phyloP scores from a whole-genome alignment of 257 asterid genomes.

The Coffea eugenioides region DNA sequence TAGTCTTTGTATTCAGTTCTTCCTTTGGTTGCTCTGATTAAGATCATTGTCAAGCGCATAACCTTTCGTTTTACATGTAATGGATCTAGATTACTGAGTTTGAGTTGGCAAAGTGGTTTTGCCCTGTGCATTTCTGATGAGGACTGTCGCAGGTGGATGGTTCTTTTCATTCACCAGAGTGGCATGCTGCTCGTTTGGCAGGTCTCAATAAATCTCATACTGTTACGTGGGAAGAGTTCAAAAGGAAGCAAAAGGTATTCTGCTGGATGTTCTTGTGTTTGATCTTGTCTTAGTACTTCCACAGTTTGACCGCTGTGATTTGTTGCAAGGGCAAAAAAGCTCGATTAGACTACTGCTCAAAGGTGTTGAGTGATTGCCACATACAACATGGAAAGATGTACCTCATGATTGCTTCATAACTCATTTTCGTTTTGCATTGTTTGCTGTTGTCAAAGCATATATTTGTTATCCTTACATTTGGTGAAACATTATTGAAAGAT shows the following conservation, averaged over 20 bases:
- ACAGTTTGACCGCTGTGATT: neutral
- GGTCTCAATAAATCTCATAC: slow-evolving; percentile 96
- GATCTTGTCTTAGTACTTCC: neutral
- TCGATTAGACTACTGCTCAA: neutral
- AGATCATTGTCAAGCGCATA: neutral
- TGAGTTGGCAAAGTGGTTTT: slow-evolving; percentile 9
- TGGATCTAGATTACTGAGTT: slow-evolving; percentile 5
- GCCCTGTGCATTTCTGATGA: slow-evolving; percentile 62
- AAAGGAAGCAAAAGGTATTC: slow-evolving; percentile 89
- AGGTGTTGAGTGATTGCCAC: neutral
- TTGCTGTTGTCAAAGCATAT: neutral
- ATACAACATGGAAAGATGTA: neutral
- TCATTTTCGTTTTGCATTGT: neutral
- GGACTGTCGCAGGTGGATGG: slow-evolving; percentile 98
- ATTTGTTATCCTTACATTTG: neutral
- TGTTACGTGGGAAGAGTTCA: slow-evolving; percentile 97
- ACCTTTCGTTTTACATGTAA: neutral
- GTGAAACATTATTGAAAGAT: neutral
- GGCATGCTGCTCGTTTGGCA: slow-evolving; percentile 99
- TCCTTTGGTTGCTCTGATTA: neutral
- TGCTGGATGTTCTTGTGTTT: neutral
- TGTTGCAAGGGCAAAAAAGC: too few relatives aligned
- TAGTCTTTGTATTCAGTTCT: neutral
- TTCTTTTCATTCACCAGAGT: slow-evolving; percentile 99
- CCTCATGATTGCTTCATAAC: neutral